Percentiles rank a stretch among this genome's conserved stretches.
Evolutionary conservation across 2,329 filamentous ascomycete species (phyloP).

Genomic region (Arachnopeziza araneosa): DNA sequence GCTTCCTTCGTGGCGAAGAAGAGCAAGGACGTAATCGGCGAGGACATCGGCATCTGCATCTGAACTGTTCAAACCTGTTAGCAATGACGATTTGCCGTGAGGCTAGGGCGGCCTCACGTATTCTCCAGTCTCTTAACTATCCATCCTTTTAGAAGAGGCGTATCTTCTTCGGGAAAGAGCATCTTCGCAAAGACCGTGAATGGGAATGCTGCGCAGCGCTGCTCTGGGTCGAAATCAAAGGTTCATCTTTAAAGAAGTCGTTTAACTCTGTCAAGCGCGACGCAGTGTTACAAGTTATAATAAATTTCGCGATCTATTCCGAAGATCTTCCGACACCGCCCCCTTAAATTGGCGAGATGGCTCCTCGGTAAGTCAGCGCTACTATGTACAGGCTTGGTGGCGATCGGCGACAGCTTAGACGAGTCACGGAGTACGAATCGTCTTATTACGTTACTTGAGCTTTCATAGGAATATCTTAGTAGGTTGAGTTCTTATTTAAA

Average conservation of each 20-base stretch:
- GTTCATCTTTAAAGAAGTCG: conserved; percentile 5
- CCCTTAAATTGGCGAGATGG: no score
- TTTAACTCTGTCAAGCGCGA: not conserved
- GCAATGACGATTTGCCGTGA: not conserved
- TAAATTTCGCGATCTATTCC: no score
- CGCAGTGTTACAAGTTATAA: no score
- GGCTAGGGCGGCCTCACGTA: conserved; percentile 46
- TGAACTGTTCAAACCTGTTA: conserved; percentile 45
- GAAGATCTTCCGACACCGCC: no score
- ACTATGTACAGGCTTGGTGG: no score
- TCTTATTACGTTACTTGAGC: no score
- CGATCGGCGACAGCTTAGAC: no score
- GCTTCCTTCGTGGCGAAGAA: conserved; percentile 65
- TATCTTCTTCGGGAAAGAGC: conserved; percentile 59
- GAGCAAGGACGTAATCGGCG: conserved; percentile 76
- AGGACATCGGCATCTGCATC: conserved; percentile 78
- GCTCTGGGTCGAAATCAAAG: not conserved
- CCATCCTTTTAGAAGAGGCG: conserved; percentile 65
- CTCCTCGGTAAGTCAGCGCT: no score
- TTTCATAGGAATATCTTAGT: no score
- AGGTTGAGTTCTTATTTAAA: no score
- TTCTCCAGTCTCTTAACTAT: conserved; percentile 71
- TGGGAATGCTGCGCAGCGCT: not conserved
- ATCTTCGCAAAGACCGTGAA: conserved; percentile 35
- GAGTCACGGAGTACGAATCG: no score